A percentile compares a stretch with the other conserved stretches of the same genome.
Conservation (phyloP, 495 filamentous ascomycete genomes). For the Aspergillus conjunctus region DNA sequence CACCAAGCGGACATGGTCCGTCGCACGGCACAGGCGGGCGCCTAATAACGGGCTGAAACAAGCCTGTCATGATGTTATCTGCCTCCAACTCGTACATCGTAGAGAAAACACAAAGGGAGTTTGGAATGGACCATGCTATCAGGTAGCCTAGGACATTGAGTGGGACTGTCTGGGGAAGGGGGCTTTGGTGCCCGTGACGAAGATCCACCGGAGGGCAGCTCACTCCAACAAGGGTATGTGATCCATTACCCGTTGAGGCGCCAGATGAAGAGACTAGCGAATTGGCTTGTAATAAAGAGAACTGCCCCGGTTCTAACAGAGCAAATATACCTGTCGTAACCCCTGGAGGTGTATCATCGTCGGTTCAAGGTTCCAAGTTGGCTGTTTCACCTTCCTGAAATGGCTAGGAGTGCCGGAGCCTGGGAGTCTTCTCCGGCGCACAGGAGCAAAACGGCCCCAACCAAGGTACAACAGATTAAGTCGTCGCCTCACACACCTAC, state of each 20-base stretch:
- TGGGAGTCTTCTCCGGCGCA: background rate
- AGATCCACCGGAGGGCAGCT: constrained; percentile 2
- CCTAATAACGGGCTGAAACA: constrained; percentile 5
- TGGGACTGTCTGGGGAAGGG: constrained; percentile 17
- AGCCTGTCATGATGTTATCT: constrained; percentile 1
- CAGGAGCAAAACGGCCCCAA: background rate
- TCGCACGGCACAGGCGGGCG: constrained; percentile 8
- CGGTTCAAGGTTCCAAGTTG: background rate
- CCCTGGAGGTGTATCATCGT: background rate
- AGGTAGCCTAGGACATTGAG: background rate
- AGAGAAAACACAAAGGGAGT: background rate
- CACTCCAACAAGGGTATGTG: background rate
- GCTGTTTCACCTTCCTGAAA: constrained; percentile 1
- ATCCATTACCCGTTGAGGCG: background rate
- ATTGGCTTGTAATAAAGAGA: background rate
- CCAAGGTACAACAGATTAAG: background rate
- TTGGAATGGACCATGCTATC: background rate
- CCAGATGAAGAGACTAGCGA: background rate
- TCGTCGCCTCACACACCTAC: background rate
- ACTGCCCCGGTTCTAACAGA: background rate
- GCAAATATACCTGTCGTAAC: background rate
- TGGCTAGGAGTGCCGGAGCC: background rate
- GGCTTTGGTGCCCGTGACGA: constrained; percentile 2
- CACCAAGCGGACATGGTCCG: constrained; percentile 13
- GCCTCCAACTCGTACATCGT: background rate